phyloP scores from a whole-genome alignment of 108 stramenopile genomes.

The Seminavis robusta region DNA sequence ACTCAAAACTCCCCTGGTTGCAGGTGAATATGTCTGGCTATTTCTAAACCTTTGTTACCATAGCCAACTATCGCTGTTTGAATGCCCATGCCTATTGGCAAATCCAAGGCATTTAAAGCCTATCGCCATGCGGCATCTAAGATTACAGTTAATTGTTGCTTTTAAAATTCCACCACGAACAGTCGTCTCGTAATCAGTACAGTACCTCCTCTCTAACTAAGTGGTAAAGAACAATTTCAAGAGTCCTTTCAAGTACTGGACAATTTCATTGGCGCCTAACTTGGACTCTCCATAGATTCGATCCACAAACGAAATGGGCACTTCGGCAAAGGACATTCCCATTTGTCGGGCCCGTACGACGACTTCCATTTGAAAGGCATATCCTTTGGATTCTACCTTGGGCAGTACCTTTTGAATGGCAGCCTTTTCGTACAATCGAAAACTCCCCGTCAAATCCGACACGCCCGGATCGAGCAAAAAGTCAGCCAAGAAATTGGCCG shows the following conservation, averaged over 20 bases:
- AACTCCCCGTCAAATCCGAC: conserved; percentile 94
- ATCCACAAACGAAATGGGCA: conserved; percentile 97
- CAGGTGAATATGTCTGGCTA: too few relatives aligned
- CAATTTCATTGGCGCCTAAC: conserved; percentile 93
- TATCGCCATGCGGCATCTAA: too few relatives aligned
- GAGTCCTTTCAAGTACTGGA: conserved; percentile 92
- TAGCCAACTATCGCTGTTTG: too few relatives aligned
- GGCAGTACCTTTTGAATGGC: conserved; percentile 89
- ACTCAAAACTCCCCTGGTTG: too few relatives aligned
- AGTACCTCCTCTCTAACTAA: too few relatives aligned
- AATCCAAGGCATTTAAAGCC: too few relatives aligned
- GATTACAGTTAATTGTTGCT: too few relatives aligned
- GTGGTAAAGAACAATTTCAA: conserved; percentile 89
- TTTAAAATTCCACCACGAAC: too few relatives aligned
- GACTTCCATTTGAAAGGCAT: conserved; percentile 99
- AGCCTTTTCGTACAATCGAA: conserved; percentile 88
- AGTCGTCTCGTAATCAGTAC: too few relatives aligned
- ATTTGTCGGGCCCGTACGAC: conserved; percentile 80
- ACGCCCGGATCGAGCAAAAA: conserved; percentile 90
- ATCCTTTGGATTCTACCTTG: conserved; percentile 83
- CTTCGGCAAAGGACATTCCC: conserved; percentile 87
- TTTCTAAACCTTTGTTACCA: too few relatives aligned
- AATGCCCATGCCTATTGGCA: too few relatives aligned
- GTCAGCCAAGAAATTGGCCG: conserved; percentile 94
- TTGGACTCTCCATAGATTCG: conserved; percentile 98